Conservation (phyloP, 371 early-diverging fungal species). For the Syncephalastrum monosporum region DNA sequence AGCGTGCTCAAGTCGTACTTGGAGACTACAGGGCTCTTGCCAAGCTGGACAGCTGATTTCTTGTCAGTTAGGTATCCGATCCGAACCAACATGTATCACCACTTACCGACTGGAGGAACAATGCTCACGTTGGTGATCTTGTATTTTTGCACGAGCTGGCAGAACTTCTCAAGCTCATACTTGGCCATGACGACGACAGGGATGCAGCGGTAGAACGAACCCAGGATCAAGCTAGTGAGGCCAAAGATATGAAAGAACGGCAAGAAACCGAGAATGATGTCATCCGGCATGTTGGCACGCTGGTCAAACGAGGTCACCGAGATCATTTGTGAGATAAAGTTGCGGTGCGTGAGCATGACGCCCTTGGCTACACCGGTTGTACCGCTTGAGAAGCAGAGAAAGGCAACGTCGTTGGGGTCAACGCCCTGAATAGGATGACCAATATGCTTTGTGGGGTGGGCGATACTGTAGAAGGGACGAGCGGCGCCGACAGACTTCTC, state of each 20-base stretch:
- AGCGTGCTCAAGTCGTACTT: slow-evolving; percentile 68
- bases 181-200: slow-evolving; percentile 61
- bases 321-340: slow-evolving; percentile 30
- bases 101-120: slow-evolving; percentile 76
- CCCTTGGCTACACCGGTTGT: slow-evolving; percentile 72
- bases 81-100: not conserved
- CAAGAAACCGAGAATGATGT: slow-evolving; percentile 64
- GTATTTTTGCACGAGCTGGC: slow-evolving; percentile 56
- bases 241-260: slow-evolving; percentile 88
- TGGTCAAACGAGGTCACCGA: slow-evolving; percentile 16
- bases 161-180: slow-evolving; percentile 60
- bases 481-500: slow-evolving; percentile 26
- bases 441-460: slow-evolving; percentile 3
- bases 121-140: slow-evolving; percentile 67
- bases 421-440: slow-evolving; percentile 14
- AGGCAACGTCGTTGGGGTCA: slow-evolving; percentile 52
- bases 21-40: slow-evolving; percentile 66
- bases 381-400: slow-evolving; percentile 83
- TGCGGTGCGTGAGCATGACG: slow-evolving; percentile 40
- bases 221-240: slow-evolving; percentile 36
- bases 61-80: not conserved
- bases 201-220: slow-evolving; percentile 29
- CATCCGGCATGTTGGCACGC: slow-evolving; percentile 21
- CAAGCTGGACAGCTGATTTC: slow-evolving; percentile 48
- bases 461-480: slow-evolving; percentile 12